A percentile compares a stretch with the other conserved stretches of the same genome.
These are phyloP conservation scores for Huiozyma naganishii DNA, from an alignment of 805 yeast genomes.

Conservation along the genomic window DNA sequence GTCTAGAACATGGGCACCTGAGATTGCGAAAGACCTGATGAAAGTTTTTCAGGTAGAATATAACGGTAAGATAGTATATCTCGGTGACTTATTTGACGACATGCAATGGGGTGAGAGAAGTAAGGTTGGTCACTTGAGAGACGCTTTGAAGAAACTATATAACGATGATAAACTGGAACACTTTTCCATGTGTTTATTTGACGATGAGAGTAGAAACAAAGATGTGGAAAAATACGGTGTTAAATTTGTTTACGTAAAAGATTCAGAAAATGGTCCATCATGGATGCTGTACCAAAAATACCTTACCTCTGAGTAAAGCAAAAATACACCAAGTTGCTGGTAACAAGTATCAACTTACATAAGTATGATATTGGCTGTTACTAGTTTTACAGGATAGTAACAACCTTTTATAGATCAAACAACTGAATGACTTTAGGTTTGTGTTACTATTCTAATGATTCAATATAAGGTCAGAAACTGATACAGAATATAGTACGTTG, in stretches of 20 bases:
- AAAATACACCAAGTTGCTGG: too few species aligned
- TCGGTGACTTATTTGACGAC: conserved; percentile 37
- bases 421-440: too few species aligned
- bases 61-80: conserved; percentile 25
- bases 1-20: conserved; percentile 69
- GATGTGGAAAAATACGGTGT: conserved; percentile 70
- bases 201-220: conserved; percentile 67
- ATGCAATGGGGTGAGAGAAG: conserved; percentile 62
- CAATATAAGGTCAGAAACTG: too few species aligned
- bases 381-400: too few species aligned
- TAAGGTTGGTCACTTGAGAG: conserved; percentile 44
- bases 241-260: conserved; percentile 51
- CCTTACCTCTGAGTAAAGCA: conserved; percentile 4
- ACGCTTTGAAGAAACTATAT: conserved; percentile 42
- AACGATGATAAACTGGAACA: conserved; percentile 42
- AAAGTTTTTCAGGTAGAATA: conserved; percentile 38
- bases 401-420: too few species aligned
- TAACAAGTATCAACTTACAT: too few species aligned
- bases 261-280: conserved; percentile 47
- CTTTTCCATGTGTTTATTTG: conserved; percentile 40
- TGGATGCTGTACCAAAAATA: conserved; percentile 41
- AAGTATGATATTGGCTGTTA: too few species aligned
- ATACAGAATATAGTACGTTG: too few species aligned
- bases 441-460: too few species aligned
- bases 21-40: conserved; percentile 59